phyloP scores from a whole-genome alignment of 225 moss, liverwort and hornwort species.

The Marchantia paleacea region DNA sequence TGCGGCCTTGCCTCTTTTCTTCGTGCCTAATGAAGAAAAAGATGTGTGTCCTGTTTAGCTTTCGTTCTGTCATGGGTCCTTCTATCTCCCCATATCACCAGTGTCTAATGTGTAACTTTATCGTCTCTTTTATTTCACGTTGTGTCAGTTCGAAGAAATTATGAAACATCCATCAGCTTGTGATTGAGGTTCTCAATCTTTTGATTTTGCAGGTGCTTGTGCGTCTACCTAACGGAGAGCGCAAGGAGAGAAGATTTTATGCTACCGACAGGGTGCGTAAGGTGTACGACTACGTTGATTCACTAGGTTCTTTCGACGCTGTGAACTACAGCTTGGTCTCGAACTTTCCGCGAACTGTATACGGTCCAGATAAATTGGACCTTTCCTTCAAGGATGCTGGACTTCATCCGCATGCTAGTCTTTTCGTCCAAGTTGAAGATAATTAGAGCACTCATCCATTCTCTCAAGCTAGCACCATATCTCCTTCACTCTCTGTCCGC shows the following conservation, averaged over 20 bases:
- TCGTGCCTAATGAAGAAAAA: background rate
- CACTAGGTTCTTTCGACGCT: constrained; percentile 69
- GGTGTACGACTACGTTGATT: constrained; percentile 92
- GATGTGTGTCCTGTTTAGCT: too few relatives aligned
- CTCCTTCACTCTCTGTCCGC: background rate
- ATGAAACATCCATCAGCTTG: too few relatives aligned
- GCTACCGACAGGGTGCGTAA: constrained; percentile 60
- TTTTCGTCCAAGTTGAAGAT: constrained; percentile 86
- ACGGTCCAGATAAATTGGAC: constrained; percentile 78
- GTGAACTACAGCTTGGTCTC: constrained; percentile 84
- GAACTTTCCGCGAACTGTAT: constrained; percentile 86
- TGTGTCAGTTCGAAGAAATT: too few relatives aligned
- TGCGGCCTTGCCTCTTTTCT: background rate
- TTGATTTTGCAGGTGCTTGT: constrained; percentile 61
- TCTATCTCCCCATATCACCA: too few relatives aligned
- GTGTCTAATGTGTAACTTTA: too few relatives aligned
- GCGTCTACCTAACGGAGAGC: constrained; percentile 86
- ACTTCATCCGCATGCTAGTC: constrained; percentile 90
- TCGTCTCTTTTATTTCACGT: too few relatives aligned
- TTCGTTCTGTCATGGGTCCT: too few relatives aligned
- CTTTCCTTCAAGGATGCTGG: constrained; percentile 72
- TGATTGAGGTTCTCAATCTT: background rate
- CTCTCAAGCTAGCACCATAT: background rate
- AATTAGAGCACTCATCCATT: constrained; percentile 37
- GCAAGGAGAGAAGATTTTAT: constrained; percentile 87